Evolutionary conservation across 2,329 filamentous ascomycete species (phyloP), one percentile per base, ranked within the genome.

Genomic region (Didymella keratinophila): DNA sequence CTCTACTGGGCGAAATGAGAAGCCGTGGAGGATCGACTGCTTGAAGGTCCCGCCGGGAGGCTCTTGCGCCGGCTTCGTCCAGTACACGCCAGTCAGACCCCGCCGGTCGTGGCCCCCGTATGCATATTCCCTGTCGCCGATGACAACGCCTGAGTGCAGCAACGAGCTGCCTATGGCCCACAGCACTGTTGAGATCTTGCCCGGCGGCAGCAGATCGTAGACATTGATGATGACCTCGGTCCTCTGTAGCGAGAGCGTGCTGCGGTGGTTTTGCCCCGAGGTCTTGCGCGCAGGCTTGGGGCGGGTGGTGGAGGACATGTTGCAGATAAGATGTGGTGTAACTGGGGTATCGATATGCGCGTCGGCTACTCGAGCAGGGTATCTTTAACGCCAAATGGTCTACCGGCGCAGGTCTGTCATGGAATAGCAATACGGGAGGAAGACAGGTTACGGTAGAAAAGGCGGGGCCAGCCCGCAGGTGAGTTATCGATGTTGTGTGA

Each of bases 141-240:
- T 91, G 39, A 93, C 90, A 52, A 96, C 89, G 51, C 91, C 92
- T 0, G 91, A 91, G 75, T 96, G 92, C 5, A 95, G 84, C 32
- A 96, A 86, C 5, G 89, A 91, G 44, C 89, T 85, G 58, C 92
- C 92, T 53, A 94, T 74, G 20, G 87, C 84, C 92, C 92, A 96
- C 28, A 96, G 83, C 12, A 92, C 68, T 0, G 89, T 87, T n/a
- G 91, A 89, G 37, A 95, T 76, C 67, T 87, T 87, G 48, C 91
- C 89, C 39, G 90, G 89, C 86, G 90, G 88, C 16, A 93, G 81
- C 8, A 93, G 81, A 75, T 93, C 90, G 71, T 93, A 93, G 69
- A 92, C 87, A 71, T 93, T 87, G 71, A 93, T 92, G 46, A 85
- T 79, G 61, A 93, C 84, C 73, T 92, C 88, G 2, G 88, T 92